Conservation (phyloP, 2,329 filamentous ascomycete genomes). For the Epichloe festucae region DNA sequence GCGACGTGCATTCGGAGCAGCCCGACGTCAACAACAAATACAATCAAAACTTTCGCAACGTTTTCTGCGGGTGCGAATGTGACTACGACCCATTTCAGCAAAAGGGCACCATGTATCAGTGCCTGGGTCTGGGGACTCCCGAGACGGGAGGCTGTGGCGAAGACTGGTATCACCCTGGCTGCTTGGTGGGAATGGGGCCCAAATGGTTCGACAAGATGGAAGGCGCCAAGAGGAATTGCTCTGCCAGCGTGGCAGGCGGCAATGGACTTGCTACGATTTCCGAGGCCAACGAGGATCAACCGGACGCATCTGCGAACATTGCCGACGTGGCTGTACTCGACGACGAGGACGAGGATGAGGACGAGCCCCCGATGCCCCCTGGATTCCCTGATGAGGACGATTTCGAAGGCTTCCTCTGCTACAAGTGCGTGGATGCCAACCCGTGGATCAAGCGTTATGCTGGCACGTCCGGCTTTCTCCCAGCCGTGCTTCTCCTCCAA, state of each 20-base stretch:
- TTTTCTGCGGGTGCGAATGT: constrained; percentile 79
- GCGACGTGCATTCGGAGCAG: constrained; percentile 62
- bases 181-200: constrained; percentile 67
- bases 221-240: constrained; percentile 20
- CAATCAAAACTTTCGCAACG: constrained; percentile 90
- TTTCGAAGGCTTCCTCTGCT: constrained; percentile 86
- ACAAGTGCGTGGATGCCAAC: constrained; percentile 77
- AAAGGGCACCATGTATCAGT: constrained; percentile 97
- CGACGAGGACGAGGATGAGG: constrained; percentile 36
- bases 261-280: constrained; percentile 33
- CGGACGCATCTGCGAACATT: constrained; percentile 9
- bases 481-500: constrained; percentile 46
- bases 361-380: constrained; percentile 50
- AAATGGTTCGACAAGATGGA: constrained; percentile 51
- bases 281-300: constrained; percentile 30
- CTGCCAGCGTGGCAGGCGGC: constrained; percentile 5
- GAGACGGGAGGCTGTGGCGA: constrained; percentile 86
- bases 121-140: constrained; percentile 66
- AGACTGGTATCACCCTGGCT: constrained; percentile 96
- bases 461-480: constrained; percentile 64
- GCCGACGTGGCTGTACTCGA: constrained; percentile 22
- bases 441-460: constrained; percentile 91
- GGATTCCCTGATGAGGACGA: constrained; percentile 82
- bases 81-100: constrained; percentile 82
- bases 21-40: constrained; percentile 68